These are phyloP conservation scores for Microsporum canis DNA, from an alignment of 2,329 filamentous ascomycete genomes.

Conservation along the genomic window DNA sequence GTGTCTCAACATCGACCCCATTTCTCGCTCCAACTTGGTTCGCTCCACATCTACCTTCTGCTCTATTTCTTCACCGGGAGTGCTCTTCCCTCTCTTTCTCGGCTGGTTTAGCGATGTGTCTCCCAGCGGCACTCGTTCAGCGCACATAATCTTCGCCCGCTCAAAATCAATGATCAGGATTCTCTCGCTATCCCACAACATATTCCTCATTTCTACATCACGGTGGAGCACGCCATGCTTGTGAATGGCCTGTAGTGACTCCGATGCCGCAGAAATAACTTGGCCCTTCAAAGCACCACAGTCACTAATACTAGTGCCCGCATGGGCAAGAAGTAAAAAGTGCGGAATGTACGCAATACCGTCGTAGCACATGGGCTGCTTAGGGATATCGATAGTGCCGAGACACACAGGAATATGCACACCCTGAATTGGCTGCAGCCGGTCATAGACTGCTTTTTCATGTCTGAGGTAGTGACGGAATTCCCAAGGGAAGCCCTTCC, in stretches of 20 bases:
- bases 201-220: constrained; percentile 7
- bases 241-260: constrained; percentile 11
- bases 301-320: constrained; percentile 1
- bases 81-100: background rate
- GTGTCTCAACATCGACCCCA: no score
- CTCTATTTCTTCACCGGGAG: no score
- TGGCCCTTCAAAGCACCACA: background rate
- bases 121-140: background rate
- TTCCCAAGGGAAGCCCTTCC: constrained; percentile 13
- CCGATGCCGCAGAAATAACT: constrained; percentile 3
- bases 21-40: no score
- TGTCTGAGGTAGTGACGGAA: constrained; percentile 10
- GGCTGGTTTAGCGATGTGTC: background rate
- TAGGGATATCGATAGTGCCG: constrained; percentile 13
- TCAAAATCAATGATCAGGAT: constrained; percentile 14
- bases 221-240: constrained; percentile 9
- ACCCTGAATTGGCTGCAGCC: constrained; percentile 14
- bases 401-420: constrained; percentile 14
- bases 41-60: no score
- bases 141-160: background rate
- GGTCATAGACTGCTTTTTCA: constrained; percentile 14
- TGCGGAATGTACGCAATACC: constrained; percentile 10
- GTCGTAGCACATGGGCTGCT: constrained; percentile 8
- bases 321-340: constrained; percentile 12
- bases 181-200: constrained; percentile 11